These are phyloP conservation scores for Seminavis robusta DNA, from an alignment of 108 stramenopile genomes.

Conservation along the genomic window DNA sequence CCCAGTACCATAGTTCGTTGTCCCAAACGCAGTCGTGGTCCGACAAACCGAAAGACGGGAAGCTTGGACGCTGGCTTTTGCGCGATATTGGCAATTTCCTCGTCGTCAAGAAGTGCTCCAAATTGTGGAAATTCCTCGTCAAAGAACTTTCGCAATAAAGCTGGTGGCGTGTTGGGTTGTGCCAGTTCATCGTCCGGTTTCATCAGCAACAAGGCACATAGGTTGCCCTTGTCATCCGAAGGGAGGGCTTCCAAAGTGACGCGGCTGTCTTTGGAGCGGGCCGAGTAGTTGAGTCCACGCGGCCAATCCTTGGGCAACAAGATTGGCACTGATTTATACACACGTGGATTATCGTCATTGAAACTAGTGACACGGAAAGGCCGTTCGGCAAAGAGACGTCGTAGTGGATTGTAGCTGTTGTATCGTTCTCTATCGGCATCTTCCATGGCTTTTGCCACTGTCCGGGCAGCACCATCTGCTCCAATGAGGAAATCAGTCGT, in stretches of 20 bases:
- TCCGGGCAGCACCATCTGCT: conserved; percentile 50
- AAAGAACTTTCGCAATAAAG: conserved; percentile 41
- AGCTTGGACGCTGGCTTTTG: conserved; percentile 38
- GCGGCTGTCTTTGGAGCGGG: conserved; percentile 40
- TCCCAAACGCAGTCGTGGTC: conserved; percentile 53
- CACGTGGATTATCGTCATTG: conserved; percentile 46
- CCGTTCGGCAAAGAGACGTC: conserved; percentile 30
- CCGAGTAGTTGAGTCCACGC: conserved; percentile 61
- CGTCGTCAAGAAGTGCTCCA: conserved; percentile 42
- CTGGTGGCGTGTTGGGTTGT: conserved; percentile 25
- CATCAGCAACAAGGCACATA: conserved; percentile 62
- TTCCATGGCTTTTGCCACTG: conserved; percentile 47
- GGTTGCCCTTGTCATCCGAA: conserved; percentile 39
- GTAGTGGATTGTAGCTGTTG: conserved; percentile 24
- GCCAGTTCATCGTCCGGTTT: conserved; percentile 52
- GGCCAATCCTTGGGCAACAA: conserved; percentile 43
- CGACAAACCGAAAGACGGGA: conserved; percentile 62
- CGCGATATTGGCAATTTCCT: conserved; percentile 44
- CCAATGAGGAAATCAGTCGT: conserved; percentile 42
- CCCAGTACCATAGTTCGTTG: conserved; percentile 52
- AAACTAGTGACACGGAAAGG: conserved; percentile 44
- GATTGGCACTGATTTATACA: conserved; percentile 75
- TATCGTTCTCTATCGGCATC: conserved; percentile 21
- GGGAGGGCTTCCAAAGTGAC: conserved; percentile 76
- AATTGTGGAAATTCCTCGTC: conserved; percentile 72